These are phyloP conservation scores for Malassezia pachydermatis DNA, from an alignment of 1,284 basidiomycete species.

Conservation along the genomic window DNA sequence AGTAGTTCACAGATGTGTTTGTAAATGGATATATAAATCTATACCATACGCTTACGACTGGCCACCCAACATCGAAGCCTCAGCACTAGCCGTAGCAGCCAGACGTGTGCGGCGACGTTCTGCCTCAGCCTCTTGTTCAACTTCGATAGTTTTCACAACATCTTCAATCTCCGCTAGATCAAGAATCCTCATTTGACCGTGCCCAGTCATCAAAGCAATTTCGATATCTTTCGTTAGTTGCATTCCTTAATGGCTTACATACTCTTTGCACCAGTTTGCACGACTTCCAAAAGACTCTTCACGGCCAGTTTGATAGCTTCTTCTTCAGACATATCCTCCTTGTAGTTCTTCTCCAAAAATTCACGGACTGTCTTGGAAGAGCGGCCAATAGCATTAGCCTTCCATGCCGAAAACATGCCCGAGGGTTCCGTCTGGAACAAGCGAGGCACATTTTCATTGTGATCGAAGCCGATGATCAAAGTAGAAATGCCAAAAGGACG, in stretches of 20 bases:
- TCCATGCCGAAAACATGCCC: constrained; percentile 95
- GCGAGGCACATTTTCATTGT: constrained; percentile 73
- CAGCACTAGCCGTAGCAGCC: constrained; percentile 44
- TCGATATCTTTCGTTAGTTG: constrained; percentile 31
- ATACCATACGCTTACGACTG: neutral
- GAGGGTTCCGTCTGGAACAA: constrained; percentile 95
- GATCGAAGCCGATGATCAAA: constrained; percentile 92
- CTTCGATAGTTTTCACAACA: constrained; percentile 43
- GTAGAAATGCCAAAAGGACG: constrained; percentile 97
- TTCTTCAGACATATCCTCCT: constrained; percentile 74
- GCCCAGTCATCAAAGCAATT: constrained; percentile 41
- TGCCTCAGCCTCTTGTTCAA: constrained; percentile 45
- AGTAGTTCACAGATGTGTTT: too few species aligned
- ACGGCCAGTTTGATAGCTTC: constrained; percentile 89
- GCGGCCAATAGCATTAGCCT: constrained; percentile 95
- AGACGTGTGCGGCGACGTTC: constrained; percentile 42
- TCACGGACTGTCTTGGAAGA: constrained; percentile 97
- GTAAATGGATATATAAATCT: neutral
- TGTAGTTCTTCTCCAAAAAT: constrained; percentile 97
- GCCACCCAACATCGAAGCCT: constrained; percentile 26
- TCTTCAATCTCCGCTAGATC: constrained; percentile 41
- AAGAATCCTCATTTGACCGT: constrained; percentile 36
- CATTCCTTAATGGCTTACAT: too few species aligned
- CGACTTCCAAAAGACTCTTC: constrained; percentile 91
- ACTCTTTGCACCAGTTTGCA: constrained; percentile 95